Percentiles rank a stretch among this genome's conserved stretches.
Evolutionary conservation across 805 yeast species (phyloP).

Genomic region (Suhomyces sp.): DNA sequence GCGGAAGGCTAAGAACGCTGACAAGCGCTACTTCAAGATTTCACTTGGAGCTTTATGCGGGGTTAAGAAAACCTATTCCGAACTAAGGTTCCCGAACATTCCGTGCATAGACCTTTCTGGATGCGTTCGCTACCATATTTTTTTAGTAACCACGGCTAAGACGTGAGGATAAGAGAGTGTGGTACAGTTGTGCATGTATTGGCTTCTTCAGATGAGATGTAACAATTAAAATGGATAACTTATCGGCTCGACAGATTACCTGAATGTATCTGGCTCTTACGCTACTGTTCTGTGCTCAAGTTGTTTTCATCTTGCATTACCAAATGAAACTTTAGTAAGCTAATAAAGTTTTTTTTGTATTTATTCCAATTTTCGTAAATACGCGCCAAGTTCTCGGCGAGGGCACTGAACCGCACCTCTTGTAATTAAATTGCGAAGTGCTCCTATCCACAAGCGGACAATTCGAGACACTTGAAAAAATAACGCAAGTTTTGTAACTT

Average conservation of each 20-base stretch:
- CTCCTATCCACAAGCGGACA: too few species aligned
- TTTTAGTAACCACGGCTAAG: neutral
- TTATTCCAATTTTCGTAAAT: neutral
- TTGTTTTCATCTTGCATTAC: neutral
- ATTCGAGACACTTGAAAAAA: too few species aligned
- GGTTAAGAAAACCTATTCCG: neutral
- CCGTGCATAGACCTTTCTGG: neutral
- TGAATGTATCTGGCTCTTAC: too few species aligned
- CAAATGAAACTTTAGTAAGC: neutral
- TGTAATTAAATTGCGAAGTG: neutral
- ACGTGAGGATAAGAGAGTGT: neutral
- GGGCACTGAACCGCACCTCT: neutral
- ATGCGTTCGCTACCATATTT: neutral
- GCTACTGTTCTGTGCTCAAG: too few species aligned
- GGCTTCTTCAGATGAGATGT: too few species aligned
- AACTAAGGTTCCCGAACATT: neutral
- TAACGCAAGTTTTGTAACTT: too few species aligned
- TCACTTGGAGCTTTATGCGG: neutral
- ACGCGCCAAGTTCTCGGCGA: neutral
- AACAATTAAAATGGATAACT: too few species aligned
- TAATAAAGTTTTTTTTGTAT: too few species aligned
- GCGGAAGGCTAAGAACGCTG: neutral
- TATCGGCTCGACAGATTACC: too few species aligned
- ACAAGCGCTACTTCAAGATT: neutral
- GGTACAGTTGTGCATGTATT: neutral